A percentile compares a stretch with the other conserved stretches of the same genome.
phyloP scores from a whole-genome alignment of 495 filamentous ascomycete genomes.

The Talaromyces nanjingensis region DNA sequence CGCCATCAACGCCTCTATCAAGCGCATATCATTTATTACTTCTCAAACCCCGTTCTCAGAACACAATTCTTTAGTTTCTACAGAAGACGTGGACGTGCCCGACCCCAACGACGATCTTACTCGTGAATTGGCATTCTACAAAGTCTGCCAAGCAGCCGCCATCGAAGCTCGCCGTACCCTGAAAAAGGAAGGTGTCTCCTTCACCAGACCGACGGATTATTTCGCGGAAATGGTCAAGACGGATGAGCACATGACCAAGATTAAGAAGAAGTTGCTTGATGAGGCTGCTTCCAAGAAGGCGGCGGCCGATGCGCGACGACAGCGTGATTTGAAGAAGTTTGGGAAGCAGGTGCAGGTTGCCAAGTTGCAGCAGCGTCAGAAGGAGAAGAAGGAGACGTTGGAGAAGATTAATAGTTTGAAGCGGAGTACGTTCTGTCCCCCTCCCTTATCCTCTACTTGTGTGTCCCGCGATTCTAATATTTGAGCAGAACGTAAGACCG shows the following conservation, averaged over 20 bases:
- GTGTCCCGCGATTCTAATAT: not conserved
- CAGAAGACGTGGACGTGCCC: slow-evolving; percentile 46
- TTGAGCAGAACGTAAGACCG: slow-evolving; percentile 71
- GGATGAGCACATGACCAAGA: slow-evolving; percentile 95
- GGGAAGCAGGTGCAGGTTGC: slow-evolving; percentile 97
- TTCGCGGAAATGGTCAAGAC: slow-evolving; percentile 98
- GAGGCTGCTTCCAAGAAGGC: slow-evolving; percentile 91
- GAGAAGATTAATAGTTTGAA: slow-evolving; percentile 93
- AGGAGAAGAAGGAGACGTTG: slow-evolving; percentile 81
- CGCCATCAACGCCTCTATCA: slow-evolving; percentile 68
- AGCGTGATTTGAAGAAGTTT: slow-evolving; percentile 96
- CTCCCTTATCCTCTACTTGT: slow-evolving; percentile 4
- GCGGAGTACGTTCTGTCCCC: slow-evolving; percentile 56
- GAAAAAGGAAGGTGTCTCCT: slow-evolving; percentile 74
- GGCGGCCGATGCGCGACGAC: slow-evolving; percentile 79
- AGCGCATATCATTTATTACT: slow-evolving; percentile 65
- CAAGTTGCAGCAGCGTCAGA: slow-evolving; percentile 86
- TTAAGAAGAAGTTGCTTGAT: slow-evolving; percentile 88
- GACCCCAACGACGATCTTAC: slow-evolving; percentile 81
- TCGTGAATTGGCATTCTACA: slow-evolving; percentile 91
- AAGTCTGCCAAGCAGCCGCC: slow-evolving; percentile 76
- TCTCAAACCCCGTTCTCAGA: slow-evolving; percentile 55
- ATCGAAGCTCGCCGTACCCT: slow-evolving; percentile 62
- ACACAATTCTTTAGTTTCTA: slow-evolving; percentile 52
- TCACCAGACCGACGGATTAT: slow-evolving; percentile 85